Conservation (phyloP, 2,329 filamentous ascomycete species). For the Claviceps pazoutovae region DNA sequence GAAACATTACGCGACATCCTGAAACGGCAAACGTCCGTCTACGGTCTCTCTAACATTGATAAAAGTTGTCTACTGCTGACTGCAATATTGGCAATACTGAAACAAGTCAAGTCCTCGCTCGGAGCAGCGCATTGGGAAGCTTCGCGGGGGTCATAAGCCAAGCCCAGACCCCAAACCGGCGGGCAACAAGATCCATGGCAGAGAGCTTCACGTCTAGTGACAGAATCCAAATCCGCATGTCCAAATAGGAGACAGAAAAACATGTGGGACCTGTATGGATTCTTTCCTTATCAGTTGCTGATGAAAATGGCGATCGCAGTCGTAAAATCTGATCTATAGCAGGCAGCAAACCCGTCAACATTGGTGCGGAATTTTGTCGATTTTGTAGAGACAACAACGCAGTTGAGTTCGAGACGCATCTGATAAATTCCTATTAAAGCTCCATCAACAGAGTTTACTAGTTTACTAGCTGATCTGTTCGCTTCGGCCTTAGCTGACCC, state of each 20-base stretch:
- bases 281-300: too few species aligned
- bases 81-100: background rate
- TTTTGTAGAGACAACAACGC: background rate
- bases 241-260: background rate
- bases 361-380: background rate
- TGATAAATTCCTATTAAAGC: background rate
- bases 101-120: background rate
- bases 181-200: background rate
- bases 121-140: background rate
- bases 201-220: background rate
- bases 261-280: background rate
- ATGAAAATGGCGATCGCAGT: too few species aligned
- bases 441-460: background rate
- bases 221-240: background rate
- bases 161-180: background rate
- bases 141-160: background rate
- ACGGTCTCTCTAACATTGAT: too few species aligned
- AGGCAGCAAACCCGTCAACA: too few species aligned
- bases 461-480: background rate
- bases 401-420: background rate
- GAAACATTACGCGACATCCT: background rate
- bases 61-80: background rate
- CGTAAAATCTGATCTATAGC: background rate
- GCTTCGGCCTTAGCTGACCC: background rate
- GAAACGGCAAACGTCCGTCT: background rate